phyloP scores from a whole-genome alignment of 352 stramenopile genomes.

The Phytophthora macrochlamydospora region DNA sequence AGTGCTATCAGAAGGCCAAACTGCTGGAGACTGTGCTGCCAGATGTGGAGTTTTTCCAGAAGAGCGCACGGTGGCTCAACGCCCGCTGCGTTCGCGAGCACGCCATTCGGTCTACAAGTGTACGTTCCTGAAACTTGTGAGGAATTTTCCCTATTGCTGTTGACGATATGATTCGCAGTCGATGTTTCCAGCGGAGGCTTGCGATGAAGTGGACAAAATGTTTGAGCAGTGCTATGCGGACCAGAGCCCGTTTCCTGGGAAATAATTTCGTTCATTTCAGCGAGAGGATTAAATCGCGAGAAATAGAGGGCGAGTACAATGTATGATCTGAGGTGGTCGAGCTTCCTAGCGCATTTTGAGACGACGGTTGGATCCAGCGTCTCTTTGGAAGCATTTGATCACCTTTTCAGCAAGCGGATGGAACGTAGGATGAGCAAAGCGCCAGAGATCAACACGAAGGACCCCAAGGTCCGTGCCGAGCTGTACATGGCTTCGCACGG shows the following conservation, averaged over 20 bases:
- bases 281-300: constrained; percentile 17
- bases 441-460: constrained; percentile 55
- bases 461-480: constrained; percentile 63
- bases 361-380: constrained; percentile 21
- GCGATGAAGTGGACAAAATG: constrained; percentile 76
- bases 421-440: constrained; percentile 4
- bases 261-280: constrained; percentile 19
- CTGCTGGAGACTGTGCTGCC: constrained; percentile 62
- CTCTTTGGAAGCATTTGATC: constrained; percentile 1
- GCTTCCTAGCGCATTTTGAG: neutral
- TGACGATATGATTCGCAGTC: constrained; percentile 44
- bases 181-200: constrained; percentile 76
- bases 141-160: constrained; percentile 2
- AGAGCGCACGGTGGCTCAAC: constrained; percentile 67
- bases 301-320: constrained; percentile 24
- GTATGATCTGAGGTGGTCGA: constrained; percentile 3
- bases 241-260: constrained; percentile 58
- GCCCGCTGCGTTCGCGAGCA: constrained; percentile 75
- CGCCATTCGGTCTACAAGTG: constrained; percentile 72
- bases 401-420: neutral
- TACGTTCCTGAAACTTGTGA: constrained; percentile 20
- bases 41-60: constrained; percentile 65
- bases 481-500: constrained; percentile 71
- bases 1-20: constrained; percentile 82
- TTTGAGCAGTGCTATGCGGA: constrained; percentile 80